Conservation (phyloP, 2,329 filamentous ascomycete genomes). For the Fusarium sterilihyphosum region DNA sequence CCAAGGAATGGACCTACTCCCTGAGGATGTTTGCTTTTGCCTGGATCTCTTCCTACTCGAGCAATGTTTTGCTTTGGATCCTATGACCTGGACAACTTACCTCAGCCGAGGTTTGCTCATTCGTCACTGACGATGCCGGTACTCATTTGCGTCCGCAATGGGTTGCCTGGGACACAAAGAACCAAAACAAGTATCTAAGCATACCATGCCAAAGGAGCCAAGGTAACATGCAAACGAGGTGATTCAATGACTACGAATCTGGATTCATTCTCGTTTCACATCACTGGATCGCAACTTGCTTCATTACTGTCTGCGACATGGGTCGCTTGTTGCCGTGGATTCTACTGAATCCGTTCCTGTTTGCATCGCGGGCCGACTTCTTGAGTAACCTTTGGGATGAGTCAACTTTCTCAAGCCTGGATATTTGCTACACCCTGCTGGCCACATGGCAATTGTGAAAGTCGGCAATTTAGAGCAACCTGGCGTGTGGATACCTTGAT, state of each 20-base stretch:
- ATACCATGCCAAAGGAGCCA: constrained; percentile 29
- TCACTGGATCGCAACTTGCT: constrained; percentile 30
- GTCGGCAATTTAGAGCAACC: constrained; percentile 1
- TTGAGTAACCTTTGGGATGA: not conserved
- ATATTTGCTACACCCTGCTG: constrained; percentile 26
- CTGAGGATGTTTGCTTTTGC: constrained; percentile 17
- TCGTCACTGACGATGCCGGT: constrained; percentile 27
- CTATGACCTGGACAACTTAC: constrained; percentile 13
- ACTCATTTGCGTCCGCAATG: constrained; percentile 27
- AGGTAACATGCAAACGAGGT: constrained; percentile 30
- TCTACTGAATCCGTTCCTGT: constrained; percentile 1
- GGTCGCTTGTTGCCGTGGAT: constrained; percentile 14
- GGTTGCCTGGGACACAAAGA: constrained; percentile 16
- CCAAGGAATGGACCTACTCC: constrained; percentile 30
- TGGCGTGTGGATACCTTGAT: not conserved
- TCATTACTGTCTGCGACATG: constrained; percentile 17
- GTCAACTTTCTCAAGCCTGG: constrained; percentile 11
- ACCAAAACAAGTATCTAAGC: constrained; percentile 18
- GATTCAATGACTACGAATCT: constrained; percentile 7
- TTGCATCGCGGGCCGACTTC: not conserved
- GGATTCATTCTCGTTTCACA: constrained; percentile 1
- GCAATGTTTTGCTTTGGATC: constrained; percentile 19
- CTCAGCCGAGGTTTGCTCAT: constrained; percentile 34
- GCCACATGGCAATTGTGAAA: constrained; percentile 17
- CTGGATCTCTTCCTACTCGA: constrained; percentile 8